Base-by-base conservation (phyloP, 306 rosid genomes). In the Prunus dulcis region DNA sequence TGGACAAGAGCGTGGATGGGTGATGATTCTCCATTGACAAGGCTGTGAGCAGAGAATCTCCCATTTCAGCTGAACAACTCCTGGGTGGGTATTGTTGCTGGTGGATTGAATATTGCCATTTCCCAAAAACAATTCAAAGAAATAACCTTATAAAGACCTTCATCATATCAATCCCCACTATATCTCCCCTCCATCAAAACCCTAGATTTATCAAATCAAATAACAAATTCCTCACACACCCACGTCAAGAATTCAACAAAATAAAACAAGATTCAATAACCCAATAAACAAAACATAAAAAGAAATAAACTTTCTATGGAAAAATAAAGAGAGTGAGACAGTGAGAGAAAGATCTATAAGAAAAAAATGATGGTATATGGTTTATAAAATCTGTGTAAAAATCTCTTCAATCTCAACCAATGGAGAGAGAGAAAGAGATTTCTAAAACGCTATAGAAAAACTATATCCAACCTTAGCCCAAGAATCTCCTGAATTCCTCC, bases 181-280 rank as follows among this genome's bases (percentile, higher is more conserved):
- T 93, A 93, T 91, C 97, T 91, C 84, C 98, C 98, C 87, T 93
- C 96, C 96, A 89, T 93, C 97, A 93, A 91, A 88, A 79, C 90
- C 97, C 98, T 93, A 87, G 78, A 83, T 89, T 90, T 80, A 86
- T 78, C 65, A 89, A 88, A 89, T 78, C 89, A 85, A 56, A 79
- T 46, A 67, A 86, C 80, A 82, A 73, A 78, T 76, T 84, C 85
- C 88, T 71, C 82, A 81, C 89, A 78, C 84, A 82, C 91, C 69
- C 85, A 77, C 77, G 74, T 41, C 34, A 69, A 69, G 20, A 47
- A 15, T 62, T 51, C 75, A 38, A 56, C 32, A 68, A 78, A 80
- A 77, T 76, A 49, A 22, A 70, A 76, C 79, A 50, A 77, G 15
- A 58, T 62, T 62, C 49, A 64, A 76, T 23, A 76, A 27, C 53